Conservation (phyloP, 2,329 filamentous ascomycete species). For the Gnomoniopsis sp. region DNA sequence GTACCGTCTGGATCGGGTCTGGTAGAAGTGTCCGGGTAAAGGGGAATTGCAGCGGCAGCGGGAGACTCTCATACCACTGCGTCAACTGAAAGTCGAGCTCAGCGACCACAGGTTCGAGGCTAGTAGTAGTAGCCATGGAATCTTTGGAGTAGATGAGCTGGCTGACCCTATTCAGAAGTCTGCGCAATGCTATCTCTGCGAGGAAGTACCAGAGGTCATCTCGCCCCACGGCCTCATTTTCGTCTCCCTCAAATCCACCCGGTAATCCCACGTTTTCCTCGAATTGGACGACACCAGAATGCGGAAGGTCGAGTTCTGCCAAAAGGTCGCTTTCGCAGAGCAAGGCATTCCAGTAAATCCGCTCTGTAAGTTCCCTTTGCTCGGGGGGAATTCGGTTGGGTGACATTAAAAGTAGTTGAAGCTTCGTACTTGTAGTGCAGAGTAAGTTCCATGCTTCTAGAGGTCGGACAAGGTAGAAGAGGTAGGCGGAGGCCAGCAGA, state of each 20-base stretch:
- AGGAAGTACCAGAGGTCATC: constrained; percentile 86
- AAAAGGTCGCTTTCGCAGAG: constrained; percentile 79
- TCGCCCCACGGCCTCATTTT: constrained; percentile 59
- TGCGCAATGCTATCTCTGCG: constrained; percentile 74
- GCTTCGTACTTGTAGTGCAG: constrained; percentile 75
- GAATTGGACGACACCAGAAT: constrained; percentile 78
- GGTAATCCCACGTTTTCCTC: constrained; percentile 78
- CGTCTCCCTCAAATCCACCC: constrained; percentile 72
- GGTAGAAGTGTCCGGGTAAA: constrained; percentile 64
- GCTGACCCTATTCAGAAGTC: constrained; percentile 74
- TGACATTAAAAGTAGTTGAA: constrained; percentile 73
- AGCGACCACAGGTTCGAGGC: constrained; percentile 72
- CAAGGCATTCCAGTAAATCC: constrained; percentile 81
- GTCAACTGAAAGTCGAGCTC: constrained; percentile 80
- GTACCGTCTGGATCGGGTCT: constrained; percentile 74
- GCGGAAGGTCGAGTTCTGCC: constrained; percentile 75
- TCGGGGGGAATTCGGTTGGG: constrained; percentile 67
- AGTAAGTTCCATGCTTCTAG: constrained; percentile 80
- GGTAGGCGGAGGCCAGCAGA: constrained; percentile 74
- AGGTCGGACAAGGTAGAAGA: constrained; percentile 78
- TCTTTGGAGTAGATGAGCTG: constrained; percentile 77
- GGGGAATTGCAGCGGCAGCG: constrained; percentile 72
- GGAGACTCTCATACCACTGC: constrained; percentile 81
- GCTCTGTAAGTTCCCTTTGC: constrained; percentile 69
- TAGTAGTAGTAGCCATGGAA: constrained; percentile 66